A percentile compares a stretch with the other conserved stretches of the same genome.
phyloP scores from a whole-genome alignment of 2,329 filamentous ascomycete species.

The Aureobasidium melanogenum region DNA sequence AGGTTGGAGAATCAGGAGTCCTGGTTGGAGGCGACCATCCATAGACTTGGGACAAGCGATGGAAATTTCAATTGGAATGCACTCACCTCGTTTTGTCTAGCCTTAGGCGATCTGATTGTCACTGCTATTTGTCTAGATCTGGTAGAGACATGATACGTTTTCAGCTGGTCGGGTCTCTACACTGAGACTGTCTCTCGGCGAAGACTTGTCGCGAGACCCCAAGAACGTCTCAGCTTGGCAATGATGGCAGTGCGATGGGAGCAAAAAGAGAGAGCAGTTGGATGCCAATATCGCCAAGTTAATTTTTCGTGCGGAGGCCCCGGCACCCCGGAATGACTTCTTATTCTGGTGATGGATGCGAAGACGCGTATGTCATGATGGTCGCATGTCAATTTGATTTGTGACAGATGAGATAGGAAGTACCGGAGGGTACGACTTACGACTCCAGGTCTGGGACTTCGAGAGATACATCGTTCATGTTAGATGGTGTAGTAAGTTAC shows the following conservation, averaged over 20 bases:
- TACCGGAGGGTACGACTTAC: background rate
- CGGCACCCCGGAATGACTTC: background rate
- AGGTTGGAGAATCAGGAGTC: too few species aligned
- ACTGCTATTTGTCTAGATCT: background rate
- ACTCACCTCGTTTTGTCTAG: too few species aligned
- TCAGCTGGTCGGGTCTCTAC: background rate
- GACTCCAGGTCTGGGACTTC: background rate
- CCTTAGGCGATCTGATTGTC: background rate
- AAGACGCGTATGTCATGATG: background rate
- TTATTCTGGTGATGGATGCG: background rate
- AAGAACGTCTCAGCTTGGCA: background rate
- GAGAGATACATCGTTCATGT: too few species aligned
- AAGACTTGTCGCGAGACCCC: background rate
- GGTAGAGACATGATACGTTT: background rate
- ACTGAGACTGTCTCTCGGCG: background rate
- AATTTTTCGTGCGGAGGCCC: background rate
- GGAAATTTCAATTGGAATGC: too few species aligned
- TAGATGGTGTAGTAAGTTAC: background rate
- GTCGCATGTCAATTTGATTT: background rate
- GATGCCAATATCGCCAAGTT: background rate
- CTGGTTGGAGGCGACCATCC: too few species aligned
- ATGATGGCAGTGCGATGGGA: background rate
- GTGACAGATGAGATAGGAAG: background rate
- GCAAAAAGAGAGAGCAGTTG: background rate
- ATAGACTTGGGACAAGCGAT: too few species aligned